Evolutionary conservation across 768 basidiomycete genomes (phyloP), one percentile per base, ranked within the genome.

Genomic region (Roridomyces roridus): DNA sequence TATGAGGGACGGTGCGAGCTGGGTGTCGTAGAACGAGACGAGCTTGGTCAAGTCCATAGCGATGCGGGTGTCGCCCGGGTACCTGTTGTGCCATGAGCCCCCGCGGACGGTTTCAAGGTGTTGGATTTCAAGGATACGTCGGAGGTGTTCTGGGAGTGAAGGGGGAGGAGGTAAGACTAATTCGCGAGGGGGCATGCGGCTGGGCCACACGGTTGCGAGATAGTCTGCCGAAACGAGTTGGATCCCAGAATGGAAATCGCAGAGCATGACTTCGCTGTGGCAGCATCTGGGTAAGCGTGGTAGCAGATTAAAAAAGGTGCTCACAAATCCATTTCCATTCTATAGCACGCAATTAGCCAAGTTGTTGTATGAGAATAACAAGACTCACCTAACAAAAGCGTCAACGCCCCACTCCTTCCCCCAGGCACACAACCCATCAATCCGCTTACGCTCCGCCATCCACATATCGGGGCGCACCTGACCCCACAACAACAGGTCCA

Each of bases 401-500:
- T 83, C 80, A 3, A 84, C 40, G 3, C 64, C 70, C 42, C 72
- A 72, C 21, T 64, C 55, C 46, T 68, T 69, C 12, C 78, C 81
- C 82, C 80, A 84, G 5, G 68, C 51, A 63, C 82, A 83, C 10
- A 83, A 64, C 6, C 67, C 72, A 4, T 48, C 23, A 1, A 83
- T 72, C 46, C 81, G 69, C 39, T 67, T 51, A 15, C 46, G 29
- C 24, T 84, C 82, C 0, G 66, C 48, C 2, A 23, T 36, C 8
- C 52, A 23, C 37, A 31, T 18, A 21, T 71, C 67, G 5, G 67
- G 65, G 14, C 31, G 52, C 24, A 69, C 18, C 42, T 63, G 46
- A 0, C 79, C 79, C 80, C 79, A 84, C n/a, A 61, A 53, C 7
- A 83, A 21, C n/a, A 82, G 64, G 48, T 83, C 83, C 51, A 83